These are phyloP conservation scores for Atkinsonella hypoxylon DNA, from an alignment of 2,329 filamentous ascomycete species.

Conservation along the genomic window DNA sequence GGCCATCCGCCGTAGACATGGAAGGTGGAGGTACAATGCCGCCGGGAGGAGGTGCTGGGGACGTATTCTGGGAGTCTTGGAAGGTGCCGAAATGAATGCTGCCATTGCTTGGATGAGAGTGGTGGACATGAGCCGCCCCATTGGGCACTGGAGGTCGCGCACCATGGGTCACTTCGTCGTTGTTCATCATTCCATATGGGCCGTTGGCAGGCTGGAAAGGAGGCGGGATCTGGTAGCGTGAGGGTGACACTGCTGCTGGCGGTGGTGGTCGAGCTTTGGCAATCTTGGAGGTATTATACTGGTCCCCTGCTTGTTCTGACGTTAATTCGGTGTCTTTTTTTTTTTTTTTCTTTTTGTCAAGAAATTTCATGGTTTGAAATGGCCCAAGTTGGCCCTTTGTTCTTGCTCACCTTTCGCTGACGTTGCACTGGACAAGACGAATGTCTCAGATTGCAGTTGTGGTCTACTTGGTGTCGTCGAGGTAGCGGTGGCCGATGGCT, in stretches of 20 bases:
- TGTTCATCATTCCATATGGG: conserved; percentile 17
- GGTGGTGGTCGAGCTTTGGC: conserved; percentile 18
- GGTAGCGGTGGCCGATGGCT: conserved; percentile 1
- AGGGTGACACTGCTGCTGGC: conserved; percentile 16
- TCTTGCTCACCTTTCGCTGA: conserved; percentile 5
- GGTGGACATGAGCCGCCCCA: conserved; percentile 30
- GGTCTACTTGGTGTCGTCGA: not conserved
- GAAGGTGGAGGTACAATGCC: conserved; percentile 38
- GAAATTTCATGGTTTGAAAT: too few relatives aligned
- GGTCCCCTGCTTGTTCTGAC: conserved; percentile 7
- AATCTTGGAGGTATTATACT: conserved; percentile 6
- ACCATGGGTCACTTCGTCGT: conserved; percentile 21
- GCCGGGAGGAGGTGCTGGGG: conserved; percentile 40
- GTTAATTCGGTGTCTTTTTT: too few relatives aligned
- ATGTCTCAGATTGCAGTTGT: conserved; percentile 7
- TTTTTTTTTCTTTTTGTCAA: too few relatives aligned
- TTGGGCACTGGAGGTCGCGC: conserved; percentile 22
- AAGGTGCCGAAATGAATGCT: conserved; percentile 46
- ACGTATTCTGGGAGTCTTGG: conserved; percentile 43
- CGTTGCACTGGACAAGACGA: not conserved
- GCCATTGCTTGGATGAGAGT: conserved; percentile 40
- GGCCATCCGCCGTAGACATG: conserved; percentile 23
- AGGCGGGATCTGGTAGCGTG: conserved; percentile 31
- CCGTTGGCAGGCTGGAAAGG: conserved; percentile 27
- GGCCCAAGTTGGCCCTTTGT: not conserved